Evolutionary conservation across 192 early-diverging fungal genomes (phyloP).

Genomic region (Endogone sp.): DNA sequence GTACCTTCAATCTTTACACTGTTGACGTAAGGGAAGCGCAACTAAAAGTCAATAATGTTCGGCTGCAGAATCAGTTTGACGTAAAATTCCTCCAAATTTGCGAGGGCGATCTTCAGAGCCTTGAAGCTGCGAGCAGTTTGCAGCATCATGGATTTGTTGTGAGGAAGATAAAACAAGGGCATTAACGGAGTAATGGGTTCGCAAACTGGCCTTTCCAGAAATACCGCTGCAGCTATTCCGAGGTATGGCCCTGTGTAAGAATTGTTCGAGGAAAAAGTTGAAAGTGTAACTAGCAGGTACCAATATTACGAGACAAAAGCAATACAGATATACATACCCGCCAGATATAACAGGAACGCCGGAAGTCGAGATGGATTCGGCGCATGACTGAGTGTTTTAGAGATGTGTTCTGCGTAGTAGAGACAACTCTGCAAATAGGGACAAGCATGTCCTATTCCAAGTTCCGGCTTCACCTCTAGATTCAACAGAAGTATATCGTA

Average conservation of each 20-base stretch:
- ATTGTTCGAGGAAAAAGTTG: too few relatives aligned
- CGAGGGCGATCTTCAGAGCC: constrained; percentile 3
- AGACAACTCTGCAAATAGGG: too few relatives aligned
- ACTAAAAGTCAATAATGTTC: too few relatives aligned
- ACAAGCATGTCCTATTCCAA: too few relatives aligned
- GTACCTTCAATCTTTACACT: too few relatives aligned
- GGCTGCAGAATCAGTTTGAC: too few relatives aligned
- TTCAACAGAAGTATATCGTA: too few relatives aligned
- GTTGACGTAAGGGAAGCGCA: not conserved
- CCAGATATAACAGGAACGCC: not conserved
- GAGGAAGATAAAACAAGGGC: constrained; percentile 2
- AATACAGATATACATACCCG: too few relatives aligned
- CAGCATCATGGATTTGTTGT: not conserved
- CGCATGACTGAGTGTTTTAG: not conserved
- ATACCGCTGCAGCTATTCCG: not conserved
- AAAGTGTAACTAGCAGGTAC: too few relatives aligned
- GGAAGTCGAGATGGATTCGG: not conserved
- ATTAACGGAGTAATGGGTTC: not conserved
- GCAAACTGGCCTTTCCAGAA: not conserved
- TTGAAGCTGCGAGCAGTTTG: not conserved
- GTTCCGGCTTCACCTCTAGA: not conserved
- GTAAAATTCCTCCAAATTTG: not conserved
- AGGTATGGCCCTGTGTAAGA: constrained; percentile 1
- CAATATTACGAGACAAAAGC: too few relatives aligned
- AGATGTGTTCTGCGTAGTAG: too few relatives aligned